Evolutionary conservation across 106 monocot species (phyloP).

Genomic region (Dioscorea zingiberensis): DNA sequence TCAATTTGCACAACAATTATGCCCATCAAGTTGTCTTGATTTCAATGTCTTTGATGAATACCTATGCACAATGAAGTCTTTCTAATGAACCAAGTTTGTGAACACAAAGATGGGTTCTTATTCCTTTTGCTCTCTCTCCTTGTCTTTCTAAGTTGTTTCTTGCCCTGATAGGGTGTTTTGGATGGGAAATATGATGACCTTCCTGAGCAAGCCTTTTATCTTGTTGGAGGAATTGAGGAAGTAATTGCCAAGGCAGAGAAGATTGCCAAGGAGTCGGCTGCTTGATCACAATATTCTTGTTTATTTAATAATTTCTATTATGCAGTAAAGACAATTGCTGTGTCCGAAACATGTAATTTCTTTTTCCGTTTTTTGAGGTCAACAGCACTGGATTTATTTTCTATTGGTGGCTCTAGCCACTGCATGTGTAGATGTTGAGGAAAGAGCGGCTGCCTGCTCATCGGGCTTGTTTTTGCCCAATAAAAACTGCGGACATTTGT

Average conservation of each 20-base stretch:
- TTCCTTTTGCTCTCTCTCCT: too few species aligned
- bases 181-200: slow-evolving; percentile 84
- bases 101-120: too few species aligned
- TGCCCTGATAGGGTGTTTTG: slow-evolving; percentile 53
- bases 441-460: slow-evolving; percentile 4
- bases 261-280: slow-evolving; percentile 51
- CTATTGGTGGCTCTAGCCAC: not conserved
- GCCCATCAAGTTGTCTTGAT: too few species aligned
- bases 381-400: not conserved
- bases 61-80: too few species aligned
- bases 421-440: slow-evolving; percentile 2
- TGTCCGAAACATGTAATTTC: not conserved
- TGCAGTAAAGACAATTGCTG: slow-evolving; percentile 2
- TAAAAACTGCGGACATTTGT: not conserved
- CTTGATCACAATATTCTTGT: slow-evolving; percentile 8
- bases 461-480: not conserved
- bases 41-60: too few species aligned
- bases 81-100: too few species aligned
- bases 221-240: slow-evolving; percentile 81
- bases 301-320: slow-evolving; percentile 13
- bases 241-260: slow-evolving; percentile 79
- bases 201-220: slow-evolving; percentile 71
- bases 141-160: too few species aligned
- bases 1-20: too few species aligned
- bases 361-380: not conserved